phyloP scores from a whole-genome alignment of 2,329 filamentous ascomycete species.

The Phaeosphaeriaceae sp. region DNA sequence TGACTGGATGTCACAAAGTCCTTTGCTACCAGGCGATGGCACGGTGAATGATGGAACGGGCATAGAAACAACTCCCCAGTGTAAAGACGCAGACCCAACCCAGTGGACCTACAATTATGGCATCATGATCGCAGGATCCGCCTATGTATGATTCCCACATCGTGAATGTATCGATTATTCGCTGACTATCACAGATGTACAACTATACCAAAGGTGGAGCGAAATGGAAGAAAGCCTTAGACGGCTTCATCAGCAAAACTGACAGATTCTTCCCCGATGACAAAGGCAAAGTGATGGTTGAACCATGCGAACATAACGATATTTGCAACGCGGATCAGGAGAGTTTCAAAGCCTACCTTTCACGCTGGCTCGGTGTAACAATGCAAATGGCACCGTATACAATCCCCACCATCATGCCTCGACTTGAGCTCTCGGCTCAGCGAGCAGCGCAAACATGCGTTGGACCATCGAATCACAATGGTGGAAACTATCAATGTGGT shows the following conservation, averaged over 20 bases:
- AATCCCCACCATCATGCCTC: slow-evolving; percentile 56
- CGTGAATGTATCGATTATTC: not conserved
- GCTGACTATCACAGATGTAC: slow-evolving; percentile 42
- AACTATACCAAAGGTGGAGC: slow-evolving; percentile 47
- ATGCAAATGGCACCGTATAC: slow-evolving; percentile 66
- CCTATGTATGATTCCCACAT: slow-evolving; percentile 29
- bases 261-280: slow-evolving; percentile 49
- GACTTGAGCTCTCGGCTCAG: slow-evolving; percentile 60
- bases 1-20: slow-evolving; percentile 42
- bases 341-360: slow-evolving; percentile 55
- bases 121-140: slow-evolving; percentile 43
- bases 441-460: slow-evolving; percentile 62
- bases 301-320: slow-evolving; percentile 49
- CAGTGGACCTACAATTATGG: slow-evolving; percentile 50
- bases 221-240: slow-evolving; percentile 38
- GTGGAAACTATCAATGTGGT: slow-evolving; percentile 48
- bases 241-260: slow-evolving; percentile 39
- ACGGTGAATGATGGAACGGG: slow-evolving; percentile 39
- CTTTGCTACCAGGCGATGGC: slow-evolving; percentile 31
- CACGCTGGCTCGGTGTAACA: slow-evolving; percentile 60
- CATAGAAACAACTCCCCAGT: slow-evolving; percentile 25
- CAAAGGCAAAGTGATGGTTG: slow-evolving; percentile 50
- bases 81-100: slow-evolving; percentile 35
- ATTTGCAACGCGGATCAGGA: slow-evolving; percentile 55
- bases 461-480: slow-evolving; percentile 50